phyloP scores from a whole-genome alignment of 495 filamentous ascomycete species.

The Endocarpon pusillum region DNA sequence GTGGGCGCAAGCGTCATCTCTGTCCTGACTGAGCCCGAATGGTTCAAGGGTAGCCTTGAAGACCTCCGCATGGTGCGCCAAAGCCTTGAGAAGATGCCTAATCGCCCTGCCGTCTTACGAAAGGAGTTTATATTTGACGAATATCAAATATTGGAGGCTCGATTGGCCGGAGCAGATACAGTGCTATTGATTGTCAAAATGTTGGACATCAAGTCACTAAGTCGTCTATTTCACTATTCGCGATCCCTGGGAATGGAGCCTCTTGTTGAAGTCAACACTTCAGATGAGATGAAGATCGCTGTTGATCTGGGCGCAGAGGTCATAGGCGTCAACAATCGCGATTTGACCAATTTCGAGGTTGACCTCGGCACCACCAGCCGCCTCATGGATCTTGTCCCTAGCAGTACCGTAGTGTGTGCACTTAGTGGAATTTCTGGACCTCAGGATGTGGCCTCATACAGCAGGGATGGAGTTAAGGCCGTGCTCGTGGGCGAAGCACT shows the following conservation, averaged over 20 bases:
- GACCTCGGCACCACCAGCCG: constrained; percentile 88
- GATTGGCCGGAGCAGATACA: constrained; percentile 86
- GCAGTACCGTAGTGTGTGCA: constrained; percentile 80
- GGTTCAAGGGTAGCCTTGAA: constrained; percentile 96
- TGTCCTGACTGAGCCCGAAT: constrained; percentile 92
- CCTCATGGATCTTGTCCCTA: constrained; percentile 67
- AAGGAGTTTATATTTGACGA: constrained; percentile 98
- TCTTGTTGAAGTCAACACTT: constrained; percentile 87
- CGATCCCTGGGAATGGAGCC: constrained; percentile 91
- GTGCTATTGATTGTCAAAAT: constrained; percentile 97
- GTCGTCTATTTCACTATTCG: constrained; percentile 71
- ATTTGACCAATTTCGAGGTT: constrained; percentile 89
- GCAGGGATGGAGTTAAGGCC: constrained; percentile 76
- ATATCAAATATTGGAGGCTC: constrained; percentile 92
- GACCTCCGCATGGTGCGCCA: constrained; percentile 80
- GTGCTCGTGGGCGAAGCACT: constrained; percentile 90
- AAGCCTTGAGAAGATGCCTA: constrained; percentile 73
- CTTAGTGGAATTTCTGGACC: constrained; percentile 85
- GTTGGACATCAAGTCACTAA: constrained; percentile 61
- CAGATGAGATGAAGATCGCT: constrained; percentile 80
- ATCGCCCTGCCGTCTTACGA: constrained; percentile 76
- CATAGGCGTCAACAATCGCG: constrained; percentile 95
- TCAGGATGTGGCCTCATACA: constrained; percentile 79
- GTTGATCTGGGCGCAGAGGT: constrained; percentile 79
- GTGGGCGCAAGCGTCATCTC: constrained; percentile 94